Evolutionary conservation across 768 basidiomycete species (phyloP).

Genomic region (Termitomyces sp.): DNA sequence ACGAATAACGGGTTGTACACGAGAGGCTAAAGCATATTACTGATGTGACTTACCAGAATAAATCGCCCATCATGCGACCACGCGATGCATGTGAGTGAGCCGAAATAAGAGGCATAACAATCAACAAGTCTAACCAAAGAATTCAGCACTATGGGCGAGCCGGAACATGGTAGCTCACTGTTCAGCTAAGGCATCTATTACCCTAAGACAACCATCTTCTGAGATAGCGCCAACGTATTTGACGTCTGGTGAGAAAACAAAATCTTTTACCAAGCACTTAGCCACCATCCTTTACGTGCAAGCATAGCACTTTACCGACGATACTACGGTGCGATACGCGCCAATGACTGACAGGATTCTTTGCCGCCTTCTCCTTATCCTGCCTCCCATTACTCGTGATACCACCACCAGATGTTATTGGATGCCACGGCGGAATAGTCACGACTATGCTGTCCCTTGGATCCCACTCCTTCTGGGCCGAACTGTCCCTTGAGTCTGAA

Average conservation of each 20-base stretch:
- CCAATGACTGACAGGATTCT: slow-evolving; percentile 93
- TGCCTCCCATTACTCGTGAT: slow-evolving; percentile 28
- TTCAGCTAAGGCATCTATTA: slow-evolving; percentile 85
- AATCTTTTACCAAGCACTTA: slow-evolving; percentile 41
- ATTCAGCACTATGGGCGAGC: neutral
- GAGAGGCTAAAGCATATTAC: neutral
- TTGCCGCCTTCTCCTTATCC: slow-evolving; percentile 68
- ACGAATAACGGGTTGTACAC: neutral
- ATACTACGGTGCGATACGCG: slow-evolving; percentile 65
- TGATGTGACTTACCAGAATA: slow-evolving; percentile 53
- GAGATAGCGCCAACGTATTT: slow-evolving; percentile 85
- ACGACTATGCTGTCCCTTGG: slow-evolving; percentile 71
- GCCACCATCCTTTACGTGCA: neutral
- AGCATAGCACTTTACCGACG: slow-evolving; percentile 44
- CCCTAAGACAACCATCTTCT: slow-evolving; percentile 87
- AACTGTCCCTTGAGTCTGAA: slow-evolving; percentile 21
- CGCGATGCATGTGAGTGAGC: slow-evolving; percentile 80
- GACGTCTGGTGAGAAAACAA: slow-evolving; percentile 91
- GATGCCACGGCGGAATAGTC: slow-evolving; percentile 85
- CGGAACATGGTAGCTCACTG: slow-evolving; percentile 44
- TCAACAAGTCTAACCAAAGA: slow-evolving; percentile 66
- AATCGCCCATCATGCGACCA: slow-evolving; percentile 98
- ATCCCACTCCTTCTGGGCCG: slow-evolving; percentile 59
- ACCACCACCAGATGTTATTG: slow-evolving; percentile 42
- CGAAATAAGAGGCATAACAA: slow-evolving; percentile 94